Conservation (phyloP, 2,329 filamentous ascomycete genomes). For the Phialemoniopsis sp. region DNA sequence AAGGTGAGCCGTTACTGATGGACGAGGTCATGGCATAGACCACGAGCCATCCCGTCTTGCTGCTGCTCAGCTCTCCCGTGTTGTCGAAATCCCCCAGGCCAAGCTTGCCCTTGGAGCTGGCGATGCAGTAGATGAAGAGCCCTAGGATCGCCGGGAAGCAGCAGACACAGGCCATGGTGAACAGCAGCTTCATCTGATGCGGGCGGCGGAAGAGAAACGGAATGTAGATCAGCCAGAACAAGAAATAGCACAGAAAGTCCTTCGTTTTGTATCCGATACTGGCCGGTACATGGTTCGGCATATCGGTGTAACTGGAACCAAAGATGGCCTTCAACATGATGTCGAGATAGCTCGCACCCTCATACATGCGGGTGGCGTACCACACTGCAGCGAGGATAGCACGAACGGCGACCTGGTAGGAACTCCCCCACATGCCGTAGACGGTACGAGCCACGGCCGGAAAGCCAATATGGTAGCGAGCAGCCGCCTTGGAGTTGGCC, state of each 20-base stretch:
- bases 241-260: slow-evolving; percentile 29
- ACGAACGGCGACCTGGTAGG: slow-evolving; percentile 34
- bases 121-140: slow-evolving; percentile 30
- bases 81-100: too few species aligned
- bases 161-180: slow-evolving; percentile 36
- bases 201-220: slow-evolving; percentile 36
- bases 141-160: slow-evolving; percentile 26
- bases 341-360: slow-evolving; percentile 9
- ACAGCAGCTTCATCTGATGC: slow-evolving; percentile 36
- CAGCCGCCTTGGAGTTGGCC: slow-evolving; percentile 35
- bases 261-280: slow-evolving; percentile 30
- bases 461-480: slow-evolving; percentile 36
- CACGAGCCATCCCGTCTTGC: too few species aligned
- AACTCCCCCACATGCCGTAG: slow-evolving; percentile 35
- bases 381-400: slow-evolving; percentile 33
- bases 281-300: slow-evolving; percentile 29
- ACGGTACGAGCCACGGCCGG: slow-evolving; percentile 13
- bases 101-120: slow-evolving; percentile 26
- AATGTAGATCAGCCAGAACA: slow-evolving; percentile 32
- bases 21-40: too few species aligned
- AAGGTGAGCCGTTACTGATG: too few species aligned
- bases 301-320: slow-evolving; percentile 26
- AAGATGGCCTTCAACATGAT: slow-evolving; percentile 20
- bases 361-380: slow-evolving; percentile 23
- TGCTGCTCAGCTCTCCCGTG: too few species aligned